A percentile compares a stretch with the other conserved stretches of the same genome.
These are phyloP conservation scores for Chernovozyma aurita DNA, from an alignment of 1,139 yeast genomes.

Conservation along the genomic window DNA sequence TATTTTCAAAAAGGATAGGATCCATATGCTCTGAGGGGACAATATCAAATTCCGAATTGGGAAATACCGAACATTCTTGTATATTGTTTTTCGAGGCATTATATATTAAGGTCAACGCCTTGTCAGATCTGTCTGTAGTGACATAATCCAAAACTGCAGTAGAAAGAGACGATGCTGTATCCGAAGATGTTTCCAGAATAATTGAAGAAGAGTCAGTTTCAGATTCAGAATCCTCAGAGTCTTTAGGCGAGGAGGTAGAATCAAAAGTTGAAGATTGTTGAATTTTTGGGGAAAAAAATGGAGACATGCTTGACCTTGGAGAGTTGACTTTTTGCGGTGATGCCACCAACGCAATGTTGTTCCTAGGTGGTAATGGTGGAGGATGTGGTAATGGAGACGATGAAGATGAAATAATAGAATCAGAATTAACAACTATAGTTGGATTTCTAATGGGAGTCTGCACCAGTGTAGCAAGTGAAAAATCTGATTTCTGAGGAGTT, in stretches of 20 bases:
- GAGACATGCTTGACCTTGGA: conserved; percentile 2
- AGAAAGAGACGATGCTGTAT: conserved; percentile 18
- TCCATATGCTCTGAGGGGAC: conserved; percentile 5
- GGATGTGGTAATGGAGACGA: conserved; percentile 2
- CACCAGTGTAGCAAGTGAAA: not conserved
- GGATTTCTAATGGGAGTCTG: not conserved
- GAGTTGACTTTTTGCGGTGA: conserved; percentile 1
- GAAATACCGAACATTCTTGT: conserved; percentile 24
- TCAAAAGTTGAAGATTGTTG: conserved; percentile 3
- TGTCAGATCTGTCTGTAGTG: conserved; percentile 17
- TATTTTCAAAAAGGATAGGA: conserved; percentile 8
- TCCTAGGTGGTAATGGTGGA: conserved; percentile 32
- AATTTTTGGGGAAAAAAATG: conserved; percentile 4
- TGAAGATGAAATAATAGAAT: not conserved
- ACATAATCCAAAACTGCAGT: conserved; percentile 18
- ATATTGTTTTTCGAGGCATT: conserved; percentile 35
- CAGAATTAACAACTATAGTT: not conserved
- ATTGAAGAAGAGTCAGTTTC: conserved; percentile 15
- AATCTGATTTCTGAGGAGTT: not conserved
- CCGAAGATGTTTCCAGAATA: conserved; percentile 13
- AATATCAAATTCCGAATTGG: not conserved
- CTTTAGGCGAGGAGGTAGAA: conserved; percentile 7
- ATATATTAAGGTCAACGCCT: conserved; percentile 25
- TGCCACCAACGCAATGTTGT: conserved; percentile 14
- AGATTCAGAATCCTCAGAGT: conserved; percentile 4